phyloP scores from a whole-genome alignment of 345 rosid genomes.

The Schrenkiella parvula region DNA sequence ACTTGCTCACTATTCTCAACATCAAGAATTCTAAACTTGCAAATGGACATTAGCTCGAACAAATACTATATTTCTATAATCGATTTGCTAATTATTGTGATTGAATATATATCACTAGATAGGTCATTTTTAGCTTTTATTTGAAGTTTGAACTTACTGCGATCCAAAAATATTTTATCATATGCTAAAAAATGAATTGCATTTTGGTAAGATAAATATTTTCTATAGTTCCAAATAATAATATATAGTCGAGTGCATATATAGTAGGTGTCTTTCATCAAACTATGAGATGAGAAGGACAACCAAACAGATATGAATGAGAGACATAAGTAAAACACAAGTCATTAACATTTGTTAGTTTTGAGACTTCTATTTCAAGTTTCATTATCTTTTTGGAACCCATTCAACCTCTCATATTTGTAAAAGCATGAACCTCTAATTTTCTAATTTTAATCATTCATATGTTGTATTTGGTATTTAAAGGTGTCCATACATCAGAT shows the following conservation, averaged over 20 bases:
- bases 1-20: not conserved
- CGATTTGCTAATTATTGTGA: not conserved
- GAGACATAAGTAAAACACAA: slow-evolving; percentile 21
- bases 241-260: not conserved
- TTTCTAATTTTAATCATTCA: not conserved
- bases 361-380: slow-evolving; percentile 20
- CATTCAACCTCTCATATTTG: not conserved
- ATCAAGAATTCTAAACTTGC: not conserved
- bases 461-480: not conserved
- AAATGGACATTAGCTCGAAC: not conserved
- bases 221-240: not conserved
- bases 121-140: not conserved
- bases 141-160: not conserved
- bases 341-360: slow-evolving; percentile 13
- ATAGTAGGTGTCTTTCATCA: not conserved
- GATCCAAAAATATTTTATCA: not conserved
- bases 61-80: not conserved
- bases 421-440: not conserved
- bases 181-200: not conserved
- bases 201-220: not conserved
- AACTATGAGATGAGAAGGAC: slow-evolving; percentile 15
- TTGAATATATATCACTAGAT: not conserved
- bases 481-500: too few relatives aligned
- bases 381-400: not conserved
- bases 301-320: slow-evolving; percentile 11